Conservation (phyloP, 208 protist genomes). For the Acanthamoeba lugdunensis region DNA sequence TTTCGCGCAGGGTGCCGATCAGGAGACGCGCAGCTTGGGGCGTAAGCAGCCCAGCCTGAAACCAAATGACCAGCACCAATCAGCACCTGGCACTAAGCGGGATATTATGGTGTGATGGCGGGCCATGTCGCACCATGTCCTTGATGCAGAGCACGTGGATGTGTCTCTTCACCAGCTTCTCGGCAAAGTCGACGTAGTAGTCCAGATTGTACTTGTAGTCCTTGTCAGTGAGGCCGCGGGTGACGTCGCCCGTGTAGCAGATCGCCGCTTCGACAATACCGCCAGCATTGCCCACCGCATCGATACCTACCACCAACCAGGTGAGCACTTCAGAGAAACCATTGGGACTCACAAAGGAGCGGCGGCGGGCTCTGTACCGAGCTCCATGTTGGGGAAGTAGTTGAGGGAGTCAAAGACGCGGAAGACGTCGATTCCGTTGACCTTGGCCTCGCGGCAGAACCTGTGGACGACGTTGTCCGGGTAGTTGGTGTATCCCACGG, state of each 20-base stretch:
- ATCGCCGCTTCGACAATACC: slow-evolving; percentile 89
- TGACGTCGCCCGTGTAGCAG: slow-evolving; percentile 90
- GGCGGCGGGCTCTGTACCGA: slow-evolving; percentile 75
- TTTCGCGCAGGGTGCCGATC: slow-evolving; percentile 74
- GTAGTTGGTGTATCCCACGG: slow-evolving; percentile 93
- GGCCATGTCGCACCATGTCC: slow-evolving; percentile 81
- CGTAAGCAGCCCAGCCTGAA: slow-evolving; percentile 87
- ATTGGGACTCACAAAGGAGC: not conserved
- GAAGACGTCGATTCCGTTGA: slow-evolving; percentile 93
- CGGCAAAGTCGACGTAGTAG: slow-evolving; percentile 80
- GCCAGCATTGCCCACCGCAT: slow-evolving; percentile 86
- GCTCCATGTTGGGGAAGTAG: slow-evolving; percentile 89
- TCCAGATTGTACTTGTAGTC: slow-evolving; percentile 89
- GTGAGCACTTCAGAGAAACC: too few species aligned
- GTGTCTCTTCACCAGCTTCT: slow-evolving; percentile 79
- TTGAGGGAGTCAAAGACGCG: slow-evolving; percentile 94
- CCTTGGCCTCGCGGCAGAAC: slow-evolving; percentile 87
- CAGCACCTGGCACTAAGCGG: not conserved
- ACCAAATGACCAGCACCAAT: not conserved
- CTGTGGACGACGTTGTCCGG: slow-evolving; percentile 91
- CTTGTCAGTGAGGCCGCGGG: slow-evolving; percentile 81
- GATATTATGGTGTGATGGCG: not conserved
- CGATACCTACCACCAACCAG: slow-evolving; percentile 87
- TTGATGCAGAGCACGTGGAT: slow-evolving; percentile 91
- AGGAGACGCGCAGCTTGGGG: slow-evolving; percentile 84